Evolutionary conservation across 768 basidiomycete species (phyloP), one percentile per base, ranked within the genome.

Genomic region (Mycena haematopus): DNA sequence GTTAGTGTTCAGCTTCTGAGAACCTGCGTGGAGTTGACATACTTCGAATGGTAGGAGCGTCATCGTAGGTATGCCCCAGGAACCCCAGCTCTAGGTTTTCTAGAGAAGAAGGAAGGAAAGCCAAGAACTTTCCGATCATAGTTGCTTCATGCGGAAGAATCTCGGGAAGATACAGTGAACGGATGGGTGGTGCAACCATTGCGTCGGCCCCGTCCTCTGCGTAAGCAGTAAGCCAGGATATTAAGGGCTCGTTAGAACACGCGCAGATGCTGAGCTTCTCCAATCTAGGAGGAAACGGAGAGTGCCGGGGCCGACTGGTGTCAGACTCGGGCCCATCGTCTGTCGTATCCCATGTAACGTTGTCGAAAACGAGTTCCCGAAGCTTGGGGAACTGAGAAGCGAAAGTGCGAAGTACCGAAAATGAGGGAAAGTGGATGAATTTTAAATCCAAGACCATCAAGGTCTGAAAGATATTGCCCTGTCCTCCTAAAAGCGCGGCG

Each of bases 321-420:
- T 52, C 55, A 15, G 55, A 3, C 36, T 47, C 27, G 2, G 47
- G 21, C 63, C 77, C 74, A 53, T 78, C 78, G 52, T 76, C 77
- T 55, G 79, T 84, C 46, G 76, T 73, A 46, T 79, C 75, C 74
- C 82, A 82, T 14, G 78, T 80, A 54, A 84, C 81, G 35, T 81
- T 81, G 45, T 86, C 84, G 47, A 78, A 66, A n/a, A 62, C 62
- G 31, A 78, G 67, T 47, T 82, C 80, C 55, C 76, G 78, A 4
- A 87, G 78, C 24, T 85, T 75, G 36, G 76, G 71, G 36, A 93
- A 78, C 84, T 80, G 22, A 81, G 79, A 60, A 75, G 82, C 25
- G 71, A 76, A 31, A 81, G 86, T 29, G 82, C 82, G 13, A 73
- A 73, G 71, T 84, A 90, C 1, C 83, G 86, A 71, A 44, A 76